phyloP scores from a whole-genome alignment of 352 stramenopile species.

The Thalassiosira mediterranea region DNA sequence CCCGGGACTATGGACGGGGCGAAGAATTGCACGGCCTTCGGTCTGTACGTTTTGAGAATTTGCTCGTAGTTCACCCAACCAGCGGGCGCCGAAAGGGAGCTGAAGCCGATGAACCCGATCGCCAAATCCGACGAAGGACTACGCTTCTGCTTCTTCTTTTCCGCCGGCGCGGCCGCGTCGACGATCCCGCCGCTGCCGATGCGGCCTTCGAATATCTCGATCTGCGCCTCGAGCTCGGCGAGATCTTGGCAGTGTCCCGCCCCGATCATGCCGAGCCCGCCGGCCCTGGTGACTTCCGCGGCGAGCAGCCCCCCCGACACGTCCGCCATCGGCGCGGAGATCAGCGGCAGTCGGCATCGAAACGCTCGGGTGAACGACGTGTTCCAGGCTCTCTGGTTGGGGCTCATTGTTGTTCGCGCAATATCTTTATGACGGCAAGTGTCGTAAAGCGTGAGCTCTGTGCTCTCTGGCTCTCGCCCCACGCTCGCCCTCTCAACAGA shows the following conservation, averaged over 20 bases:
- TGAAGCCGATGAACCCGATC: slow-evolving; percentile 73
- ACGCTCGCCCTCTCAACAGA: too few species aligned
- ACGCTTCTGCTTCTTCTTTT: not conserved
- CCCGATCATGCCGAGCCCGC: slow-evolving; percentile 67
- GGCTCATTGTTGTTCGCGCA: slow-evolving; percentile 2
- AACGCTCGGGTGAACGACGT: slow-evolving; percentile 45
- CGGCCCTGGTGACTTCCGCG: slow-evolving; percentile 56
- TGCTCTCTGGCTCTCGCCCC: too few species aligned
- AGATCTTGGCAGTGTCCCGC: slow-evolving; percentile 62
- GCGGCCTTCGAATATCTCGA: slow-evolving; percentile 53
- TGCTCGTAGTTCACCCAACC: slow-evolving; percentile 62
- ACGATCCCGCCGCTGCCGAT: not conserved
- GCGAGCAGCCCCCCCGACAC: slow-evolving; percentile 61
- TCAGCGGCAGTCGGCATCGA: slow-evolving; percentile 52
- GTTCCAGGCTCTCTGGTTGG: slow-evolving; percentile 18
- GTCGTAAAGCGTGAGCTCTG: too few species aligned
- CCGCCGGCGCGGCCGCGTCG: not conserved
- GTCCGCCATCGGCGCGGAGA: slow-evolving; percentile 68
- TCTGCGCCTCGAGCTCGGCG: slow-evolving; percentile 48
- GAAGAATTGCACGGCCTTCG: slow-evolving; percentile 75
- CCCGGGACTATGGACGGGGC: slow-evolving; percentile 56
- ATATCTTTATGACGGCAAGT: too few species aligned
- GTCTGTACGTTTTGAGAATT: slow-evolving; percentile 56
- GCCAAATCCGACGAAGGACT: slow-evolving; percentile 35
- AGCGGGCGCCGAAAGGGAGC: slow-evolving; percentile 45